phyloP scores from a whole-genome alignment of 1,139 yeast genomes.

The Candida albicans region DNA sequence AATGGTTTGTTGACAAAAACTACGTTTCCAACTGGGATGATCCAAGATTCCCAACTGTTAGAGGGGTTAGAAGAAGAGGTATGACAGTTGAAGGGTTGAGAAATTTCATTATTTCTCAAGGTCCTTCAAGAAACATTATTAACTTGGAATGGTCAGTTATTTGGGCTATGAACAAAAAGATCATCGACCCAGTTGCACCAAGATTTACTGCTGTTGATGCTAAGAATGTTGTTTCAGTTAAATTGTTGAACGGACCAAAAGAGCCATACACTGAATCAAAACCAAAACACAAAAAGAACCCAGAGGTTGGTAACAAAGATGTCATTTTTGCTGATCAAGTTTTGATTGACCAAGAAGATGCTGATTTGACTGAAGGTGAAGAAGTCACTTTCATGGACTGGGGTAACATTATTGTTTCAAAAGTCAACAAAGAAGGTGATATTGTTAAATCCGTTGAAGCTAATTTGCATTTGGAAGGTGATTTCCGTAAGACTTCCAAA shows the following conservation, averaged over 20 bases:
- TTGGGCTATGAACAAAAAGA: constrained; percentile 96
- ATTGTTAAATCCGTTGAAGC: constrained; percentile 68
- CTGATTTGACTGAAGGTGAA: constrained; percentile 68
- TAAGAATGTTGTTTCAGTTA: constrained; percentile 62
- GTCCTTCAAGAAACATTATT: constrained; percentile 94
- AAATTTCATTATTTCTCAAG: constrained; percentile 89
- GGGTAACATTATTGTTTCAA: constrained; percentile 90
- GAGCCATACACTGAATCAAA: constrained; percentile 63
- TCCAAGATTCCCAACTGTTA: constrained; percentile 98
- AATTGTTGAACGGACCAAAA: constrained; percentile 69
- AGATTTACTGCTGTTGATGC: constrained; percentile 81
- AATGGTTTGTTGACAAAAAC: constrained; percentile 94
- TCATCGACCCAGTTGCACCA: constrained; percentile 95
- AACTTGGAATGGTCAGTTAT: constrained; percentile 95
- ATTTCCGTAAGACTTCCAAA: constrained; percentile 94
- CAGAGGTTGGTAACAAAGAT: constrained; percentile 83
- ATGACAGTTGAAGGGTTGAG: constrained; percentile 97
- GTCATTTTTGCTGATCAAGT: constrained; percentile 66
- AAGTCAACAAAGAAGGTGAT: constrained; percentile 62
- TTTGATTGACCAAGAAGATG: constrained; percentile 88
- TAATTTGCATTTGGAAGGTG: constrained; percentile 89
- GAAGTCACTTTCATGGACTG: constrained; percentile 98
- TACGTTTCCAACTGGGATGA: constrained; percentile 94
- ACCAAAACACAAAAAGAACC: constrained; percentile 95
- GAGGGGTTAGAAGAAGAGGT: constrained; percentile 99